phyloP scores from a whole-genome alignment of 805 yeast genomes.

The Wickerhamomyces chambardii region DNA sequence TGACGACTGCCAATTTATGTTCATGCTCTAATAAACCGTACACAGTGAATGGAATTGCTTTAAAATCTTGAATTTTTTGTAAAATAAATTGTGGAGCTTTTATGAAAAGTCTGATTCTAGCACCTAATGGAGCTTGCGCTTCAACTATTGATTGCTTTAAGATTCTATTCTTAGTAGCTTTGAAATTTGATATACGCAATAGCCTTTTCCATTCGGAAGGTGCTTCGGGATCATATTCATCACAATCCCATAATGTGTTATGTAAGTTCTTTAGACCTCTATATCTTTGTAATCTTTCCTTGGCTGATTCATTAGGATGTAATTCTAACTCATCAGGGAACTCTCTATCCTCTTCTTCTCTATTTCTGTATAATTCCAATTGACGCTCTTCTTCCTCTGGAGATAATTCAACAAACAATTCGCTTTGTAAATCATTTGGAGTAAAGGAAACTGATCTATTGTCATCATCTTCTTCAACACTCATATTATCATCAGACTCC shows the following conservation, averaged over 20 bases:
- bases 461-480: constrained; percentile 20
- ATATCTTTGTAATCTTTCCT: constrained; percentile 66
- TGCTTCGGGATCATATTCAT: constrained; percentile 66
- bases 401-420: constrained; percentile 61
- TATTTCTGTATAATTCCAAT: constrained; percentile 52
- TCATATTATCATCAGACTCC: constrained; percentile 20
- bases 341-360: constrained; percentile 77
- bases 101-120: constrained; percentile 48
- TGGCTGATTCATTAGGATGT: constrained; percentile 65
- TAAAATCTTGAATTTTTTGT: constrained; percentile 33
- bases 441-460: constrained; percentile 28
- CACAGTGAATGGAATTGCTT: constrained; percentile 44
- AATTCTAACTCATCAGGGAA: constrained; percentile 95
- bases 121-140: constrained; percentile 52
- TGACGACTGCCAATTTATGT: constrained; percentile 75
- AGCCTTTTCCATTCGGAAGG: constrained; percentile 77
- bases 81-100: constrained; percentile 42
- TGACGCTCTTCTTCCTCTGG: constrained; percentile 83
- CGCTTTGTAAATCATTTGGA: constrained; percentile 39
- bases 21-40: constrained; percentile 80
- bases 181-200: constrained; percentile 65
- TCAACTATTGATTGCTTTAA: constrained; percentile 44
- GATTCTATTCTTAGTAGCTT: constrained; percentile 63
- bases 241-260: constrained; percentile 79
- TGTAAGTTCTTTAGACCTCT: constrained; percentile 83